Evolutionary conservation across 2,329 filamentous ascomycete species (phyloP).

Genomic region (Apiospora kogelbergensis): DNA sequence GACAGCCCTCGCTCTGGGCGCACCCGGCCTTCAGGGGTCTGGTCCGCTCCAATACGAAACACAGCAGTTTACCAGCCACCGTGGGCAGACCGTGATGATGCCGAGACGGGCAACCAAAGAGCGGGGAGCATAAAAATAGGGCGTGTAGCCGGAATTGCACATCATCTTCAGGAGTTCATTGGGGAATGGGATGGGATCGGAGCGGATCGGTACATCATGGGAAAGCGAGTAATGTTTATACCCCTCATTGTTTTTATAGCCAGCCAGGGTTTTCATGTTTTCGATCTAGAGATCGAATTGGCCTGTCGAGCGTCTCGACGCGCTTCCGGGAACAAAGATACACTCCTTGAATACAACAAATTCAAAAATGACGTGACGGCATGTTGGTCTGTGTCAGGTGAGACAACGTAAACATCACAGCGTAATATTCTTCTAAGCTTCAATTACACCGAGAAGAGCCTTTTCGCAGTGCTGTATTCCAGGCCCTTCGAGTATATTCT

Average conservation of each 20-base stretch:
- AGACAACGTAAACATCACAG: background rate
- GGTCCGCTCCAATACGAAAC: background rate
- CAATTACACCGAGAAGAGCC: background rate
- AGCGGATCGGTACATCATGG: background rate
- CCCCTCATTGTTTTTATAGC: background rate
- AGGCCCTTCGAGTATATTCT: background rate
- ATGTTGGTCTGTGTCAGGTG: background rate
- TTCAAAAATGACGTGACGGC: background rate
- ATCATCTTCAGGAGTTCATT: background rate
- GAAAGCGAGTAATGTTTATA: background rate
- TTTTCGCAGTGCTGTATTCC: background rate
- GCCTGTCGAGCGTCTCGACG: background rate
- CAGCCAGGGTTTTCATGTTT: background rate
- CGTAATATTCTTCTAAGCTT: background rate
- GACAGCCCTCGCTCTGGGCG: background rate
- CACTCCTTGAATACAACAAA: constrained; percentile 5
- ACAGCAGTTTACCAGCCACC: background rate
- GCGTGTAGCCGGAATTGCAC: background rate
- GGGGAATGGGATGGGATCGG: background rate
- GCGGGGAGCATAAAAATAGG: background rate
- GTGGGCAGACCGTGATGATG: background rate
- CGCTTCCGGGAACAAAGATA: background rate
- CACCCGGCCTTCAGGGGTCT: constrained; percentile 7
- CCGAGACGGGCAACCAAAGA: background rate
- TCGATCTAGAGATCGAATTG: background rate